phyloP scores from a whole-genome alignment of 2,329 filamentous ascomycete genomes.

The Neofusicoccum umdonicola region DNA sequence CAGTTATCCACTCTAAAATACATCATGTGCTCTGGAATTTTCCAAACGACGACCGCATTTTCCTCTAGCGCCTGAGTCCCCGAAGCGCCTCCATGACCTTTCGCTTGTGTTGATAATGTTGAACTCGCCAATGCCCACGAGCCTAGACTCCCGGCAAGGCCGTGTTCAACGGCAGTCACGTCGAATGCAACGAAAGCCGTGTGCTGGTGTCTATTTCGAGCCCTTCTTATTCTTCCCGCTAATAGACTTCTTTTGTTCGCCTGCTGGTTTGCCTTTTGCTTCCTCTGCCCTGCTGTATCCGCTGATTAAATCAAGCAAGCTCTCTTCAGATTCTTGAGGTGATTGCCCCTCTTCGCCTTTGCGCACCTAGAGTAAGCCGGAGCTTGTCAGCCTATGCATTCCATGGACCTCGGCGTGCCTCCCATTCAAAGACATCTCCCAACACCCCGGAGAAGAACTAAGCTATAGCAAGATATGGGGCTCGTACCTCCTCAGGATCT shows the following conservation, averaged over 20 bases:
- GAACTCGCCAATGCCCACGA: too few relatives aligned
- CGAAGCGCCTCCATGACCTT: background rate
- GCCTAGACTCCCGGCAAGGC: too few relatives aligned
- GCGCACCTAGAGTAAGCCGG: background rate
- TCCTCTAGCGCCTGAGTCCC: background rate
- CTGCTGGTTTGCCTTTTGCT: conserved; percentile 21
- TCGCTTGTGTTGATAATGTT: too few relatives aligned
- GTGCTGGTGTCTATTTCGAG: background rate
- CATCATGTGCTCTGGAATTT: background rate
- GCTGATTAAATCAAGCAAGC: conserved; percentile 26
- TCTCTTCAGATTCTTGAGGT: background rate
- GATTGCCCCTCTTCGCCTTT: conserved; percentile 1
- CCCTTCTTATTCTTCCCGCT: conserved; percentile 20
- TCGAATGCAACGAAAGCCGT: too few relatives aligned
- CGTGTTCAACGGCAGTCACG: too few relatives aligned
- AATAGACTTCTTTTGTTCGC: background rate
- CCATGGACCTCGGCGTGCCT: too few relatives aligned
- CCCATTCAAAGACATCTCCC: too few relatives aligned
- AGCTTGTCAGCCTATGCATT: background rate
- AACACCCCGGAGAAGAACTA: too few relatives aligned
- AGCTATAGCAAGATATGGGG: background rate
- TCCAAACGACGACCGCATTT: background rate
- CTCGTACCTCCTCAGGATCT: conserved; percentile 20
- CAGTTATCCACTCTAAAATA: background rate
- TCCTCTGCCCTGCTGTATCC: conserved; percentile 23